Conservation (phyloP, 2,329 filamentous ascomycete species). For the Talaromyces sp. region DNA sequence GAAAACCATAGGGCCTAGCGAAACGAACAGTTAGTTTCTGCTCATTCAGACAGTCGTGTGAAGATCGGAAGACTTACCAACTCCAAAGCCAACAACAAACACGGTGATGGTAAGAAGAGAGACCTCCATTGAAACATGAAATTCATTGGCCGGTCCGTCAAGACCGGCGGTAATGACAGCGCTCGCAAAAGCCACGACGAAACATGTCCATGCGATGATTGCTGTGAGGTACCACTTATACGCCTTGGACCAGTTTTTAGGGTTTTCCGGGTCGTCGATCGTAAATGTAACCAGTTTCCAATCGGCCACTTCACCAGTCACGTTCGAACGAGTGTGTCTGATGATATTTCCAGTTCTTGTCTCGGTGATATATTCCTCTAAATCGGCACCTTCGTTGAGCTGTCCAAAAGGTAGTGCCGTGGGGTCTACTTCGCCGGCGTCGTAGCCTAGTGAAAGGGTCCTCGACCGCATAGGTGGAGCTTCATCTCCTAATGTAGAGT, state of each 20-base stretch:
- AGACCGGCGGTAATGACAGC: slow-evolving; percentile 76
- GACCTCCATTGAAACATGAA: slow-evolving; percentile 66
- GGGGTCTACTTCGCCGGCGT: slow-evolving; percentile 14
- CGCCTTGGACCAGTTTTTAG: slow-evolving; percentile 76
- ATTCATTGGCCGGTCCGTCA: slow-evolving; percentile 56
- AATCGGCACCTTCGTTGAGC: slow-evolving; percentile 44
- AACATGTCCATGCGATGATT: slow-evolving; percentile 71
- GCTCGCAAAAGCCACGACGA: slow-evolving; percentile 66
- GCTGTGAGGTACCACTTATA: slow-evolving; percentile 83
- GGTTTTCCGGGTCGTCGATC: slow-evolving; percentile 67
- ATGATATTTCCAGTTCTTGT: slow-evolving; percentile 58
- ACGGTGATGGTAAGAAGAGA: slow-evolving; percentile 66
- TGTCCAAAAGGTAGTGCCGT: slow-evolving; percentile 7
- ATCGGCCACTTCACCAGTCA: slow-evolving; percentile 45
- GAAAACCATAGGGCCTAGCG: slow-evolving; percentile 65
- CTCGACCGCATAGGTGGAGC: slow-evolving; percentile 5
- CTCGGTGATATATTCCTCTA: slow-evolving; percentile 64
- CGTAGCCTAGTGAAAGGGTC: slow-evolving; percentile 7
- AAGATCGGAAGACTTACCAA: slow-evolving; percentile 48
- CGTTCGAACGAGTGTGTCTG: slow-evolving; percentile 51
- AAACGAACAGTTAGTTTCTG: neutral
- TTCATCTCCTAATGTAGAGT: slow-evolving; percentile 2
- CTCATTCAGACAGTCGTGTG: neutral
- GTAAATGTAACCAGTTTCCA: slow-evolving; percentile 67
- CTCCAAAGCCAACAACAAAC: slow-evolving; percentile 76